Evolutionary conservation across 768 basidiomycete genomes (phyloP).

Genomic region (Dentipellis fragilis): DNA sequence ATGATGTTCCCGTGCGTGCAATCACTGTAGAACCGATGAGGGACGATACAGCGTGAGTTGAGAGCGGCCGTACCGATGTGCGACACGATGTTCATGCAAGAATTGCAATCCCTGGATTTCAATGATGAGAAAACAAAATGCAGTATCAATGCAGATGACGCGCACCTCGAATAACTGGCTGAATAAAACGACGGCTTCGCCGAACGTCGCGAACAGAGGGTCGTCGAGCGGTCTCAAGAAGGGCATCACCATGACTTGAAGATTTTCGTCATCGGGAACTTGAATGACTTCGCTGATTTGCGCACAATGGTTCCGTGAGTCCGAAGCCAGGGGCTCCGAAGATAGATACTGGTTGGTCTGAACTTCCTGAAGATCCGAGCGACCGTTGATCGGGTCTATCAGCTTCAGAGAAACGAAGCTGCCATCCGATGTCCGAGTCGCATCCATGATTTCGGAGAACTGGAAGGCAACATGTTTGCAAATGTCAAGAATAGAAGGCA

Average conservation of each 20-base stretch:
- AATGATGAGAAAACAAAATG: neutral
- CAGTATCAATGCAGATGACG: too few relatives aligned
- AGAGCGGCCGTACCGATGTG: slow-evolving; percentile 16
- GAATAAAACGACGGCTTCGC: slow-evolving; percentile 17
- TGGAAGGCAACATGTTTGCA: too few relatives aligned
- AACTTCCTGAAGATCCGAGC: slow-evolving; percentile 10
- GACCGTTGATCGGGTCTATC: neutral
- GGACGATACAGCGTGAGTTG: too few relatives aligned
- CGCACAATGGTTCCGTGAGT: slow-evolving; percentile 17
- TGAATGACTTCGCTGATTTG: slow-evolving; percentile 13
- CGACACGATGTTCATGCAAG: slow-evolving; percentile 15
- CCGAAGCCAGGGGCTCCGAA: neutral
- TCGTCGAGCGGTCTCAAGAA: slow-evolving; percentile 11
- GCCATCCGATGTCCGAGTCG: too few relatives aligned
- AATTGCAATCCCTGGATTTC: slow-evolving; percentile 15
- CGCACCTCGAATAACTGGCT: slow-evolving; percentile 16
- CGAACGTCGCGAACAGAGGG: slow-evolving; percentile 17
- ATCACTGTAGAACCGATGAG: too few relatives aligned
- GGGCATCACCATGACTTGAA: slow-evolving; percentile 16
- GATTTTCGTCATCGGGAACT: slow-evolving; percentile 8
- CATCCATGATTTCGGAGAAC: too few relatives aligned
- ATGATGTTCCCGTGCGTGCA: slow-evolving; percentile 8
- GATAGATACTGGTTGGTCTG: slow-evolving; percentile 3
- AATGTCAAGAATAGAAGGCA: too few relatives aligned
- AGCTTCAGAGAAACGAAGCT: slow-evolving; percentile 15